Evolutionary conservation across 495 filamentous ascomycete species (phyloP).

Genomic region (Neurospora intermedia): DNA sequence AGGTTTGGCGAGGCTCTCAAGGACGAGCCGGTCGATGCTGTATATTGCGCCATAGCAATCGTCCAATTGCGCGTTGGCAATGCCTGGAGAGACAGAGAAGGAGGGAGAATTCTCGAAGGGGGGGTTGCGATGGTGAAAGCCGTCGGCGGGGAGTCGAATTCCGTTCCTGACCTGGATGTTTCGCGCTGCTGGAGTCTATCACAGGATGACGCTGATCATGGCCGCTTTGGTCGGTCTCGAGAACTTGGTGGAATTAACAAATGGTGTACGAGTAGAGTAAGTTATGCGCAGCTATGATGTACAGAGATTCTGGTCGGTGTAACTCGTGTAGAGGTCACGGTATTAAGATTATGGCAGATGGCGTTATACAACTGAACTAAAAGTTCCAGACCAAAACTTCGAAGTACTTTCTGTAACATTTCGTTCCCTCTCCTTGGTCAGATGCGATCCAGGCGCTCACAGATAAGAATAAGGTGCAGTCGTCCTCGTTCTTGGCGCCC

Average conservation of each 20-base stretch:
- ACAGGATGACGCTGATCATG: background rate
- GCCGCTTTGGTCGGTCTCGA: background rate
- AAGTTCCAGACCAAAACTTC: background rate
- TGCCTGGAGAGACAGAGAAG: background rate
- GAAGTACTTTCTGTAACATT: background rate
- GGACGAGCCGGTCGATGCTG: constrained; percentile 8
- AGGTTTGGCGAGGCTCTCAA: constrained; percentile 22
- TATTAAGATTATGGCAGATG: background rate
- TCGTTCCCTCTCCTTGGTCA: background rate
- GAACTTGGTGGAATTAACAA: background rate
- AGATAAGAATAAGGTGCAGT: background rate
- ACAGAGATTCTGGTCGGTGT: background rate
- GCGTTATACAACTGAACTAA: background rate
- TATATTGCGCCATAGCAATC: background rate
- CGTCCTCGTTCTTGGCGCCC: background rate
- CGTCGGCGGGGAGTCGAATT: background rate
- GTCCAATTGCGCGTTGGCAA: background rate
- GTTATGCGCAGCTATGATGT: background rate
- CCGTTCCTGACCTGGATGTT: background rate
- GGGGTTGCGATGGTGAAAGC: background rate
- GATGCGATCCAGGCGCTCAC: background rate
- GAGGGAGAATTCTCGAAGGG: background rate
- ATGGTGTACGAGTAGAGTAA: background rate
- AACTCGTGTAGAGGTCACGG: background rate
- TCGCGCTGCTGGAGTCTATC: background rate